Evolutionary conservation across 1,139 yeast genomes (phyloP), one percentile per base, ranked within the genome.

Genomic region (Hemisphaericaspora lyxosophila): DNA sequence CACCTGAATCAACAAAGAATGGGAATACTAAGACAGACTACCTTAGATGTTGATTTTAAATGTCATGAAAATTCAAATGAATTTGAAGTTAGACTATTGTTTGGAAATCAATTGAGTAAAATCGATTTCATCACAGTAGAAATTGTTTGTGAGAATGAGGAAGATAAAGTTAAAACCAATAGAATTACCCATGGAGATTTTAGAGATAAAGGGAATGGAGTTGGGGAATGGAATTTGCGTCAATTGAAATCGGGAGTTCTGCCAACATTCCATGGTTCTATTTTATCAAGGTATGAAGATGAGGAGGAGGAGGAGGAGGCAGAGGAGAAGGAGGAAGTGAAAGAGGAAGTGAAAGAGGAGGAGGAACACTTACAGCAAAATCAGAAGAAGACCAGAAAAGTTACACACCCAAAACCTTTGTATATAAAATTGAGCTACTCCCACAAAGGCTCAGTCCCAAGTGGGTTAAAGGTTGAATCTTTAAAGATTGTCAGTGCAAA

Each of bases 141-240:
- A 33, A 66, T 85, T 14, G 56, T 62, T 41, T 64, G 78, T 46
- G 47, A 46, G 25, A 34, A 35, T 22, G 41, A 26, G 7, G 43
- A 42, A 16, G 40, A 47, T 4, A 40, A 41, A 22, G 39, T 57
- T 4, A 81, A 78, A 48, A 67, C 81, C 7, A 58, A 74, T 41
- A 64, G 94, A 46, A 62, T 80, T 20, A 80, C 94, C 2, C 80
- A 80, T 37, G 96, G 96, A 8, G 94, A 86, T 50, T 75, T 85
- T 47, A 72, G 74, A 39, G 67, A 69, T 40, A 73, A 71, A 33
- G 74, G 74, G 16, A 64, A 69, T 13, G 82, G 81, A 0, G 59
- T 55, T 25, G 86, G 82, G n/a, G 78, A 75, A 49, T 89, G 97
- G 96, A 70, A 75, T 8, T 74, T 90, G 45, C 73, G 78, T 18